phyloP scores from a whole-genome alignment of 2,329 filamentous ascomycete species.

The Aureobasidium uvarum region DNA sequence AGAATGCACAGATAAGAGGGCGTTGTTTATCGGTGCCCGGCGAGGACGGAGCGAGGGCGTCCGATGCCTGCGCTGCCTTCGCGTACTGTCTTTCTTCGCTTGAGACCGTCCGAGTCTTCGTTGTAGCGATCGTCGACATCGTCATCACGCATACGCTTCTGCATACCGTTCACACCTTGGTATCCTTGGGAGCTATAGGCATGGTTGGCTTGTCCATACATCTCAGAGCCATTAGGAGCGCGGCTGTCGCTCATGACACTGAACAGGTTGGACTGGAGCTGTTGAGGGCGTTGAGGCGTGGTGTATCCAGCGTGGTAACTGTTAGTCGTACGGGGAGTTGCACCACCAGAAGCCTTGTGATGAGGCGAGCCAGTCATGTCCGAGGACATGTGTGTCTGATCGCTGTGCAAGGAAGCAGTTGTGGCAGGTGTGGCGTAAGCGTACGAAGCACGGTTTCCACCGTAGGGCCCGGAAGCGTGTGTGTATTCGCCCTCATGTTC shows the following conservation, averaged over 20 bases:
- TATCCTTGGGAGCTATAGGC: conserved; percentile 59
- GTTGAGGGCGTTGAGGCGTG: conserved; percentile 69
- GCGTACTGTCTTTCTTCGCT: conserved; percentile 50
- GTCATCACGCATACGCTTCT: conserved; percentile 24
- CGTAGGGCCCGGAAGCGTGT: conserved; percentile 71
- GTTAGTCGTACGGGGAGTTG: conserved; percentile 77
- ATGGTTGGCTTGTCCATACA: conserved; percentile 55
- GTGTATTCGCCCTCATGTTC: conserved; percentile 72
- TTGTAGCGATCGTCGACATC: conserved; percentile 63
- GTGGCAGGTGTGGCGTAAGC: conserved; percentile 55
- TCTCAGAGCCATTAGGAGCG: conserved; percentile 61
- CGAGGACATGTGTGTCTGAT: conserved; percentile 73
- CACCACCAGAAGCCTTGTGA: conserved; percentile 75
- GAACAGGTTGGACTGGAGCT: conserved; percentile 73
- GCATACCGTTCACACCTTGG: conserved; percentile 49
- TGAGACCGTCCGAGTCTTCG: conserved; percentile 63
- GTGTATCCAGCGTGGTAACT: conserved; percentile 71
- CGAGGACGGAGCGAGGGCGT: conserved; percentile 18
- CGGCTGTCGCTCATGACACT: conserved; percentile 84
- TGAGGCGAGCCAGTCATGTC: conserved; percentile 84
- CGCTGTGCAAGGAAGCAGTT: conserved; percentile 60
- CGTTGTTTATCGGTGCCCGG: conserved; percentile 15
- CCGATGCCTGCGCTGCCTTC: conserved; percentile 26
- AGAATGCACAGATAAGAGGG: neutral
- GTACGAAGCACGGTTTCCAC: conserved; percentile 69